Evolutionary conservation across 169 alveolate genomes (phyloP), one percentile per base, ranked within the genome.

Genomic region (Plasmodium berghei): DNA sequence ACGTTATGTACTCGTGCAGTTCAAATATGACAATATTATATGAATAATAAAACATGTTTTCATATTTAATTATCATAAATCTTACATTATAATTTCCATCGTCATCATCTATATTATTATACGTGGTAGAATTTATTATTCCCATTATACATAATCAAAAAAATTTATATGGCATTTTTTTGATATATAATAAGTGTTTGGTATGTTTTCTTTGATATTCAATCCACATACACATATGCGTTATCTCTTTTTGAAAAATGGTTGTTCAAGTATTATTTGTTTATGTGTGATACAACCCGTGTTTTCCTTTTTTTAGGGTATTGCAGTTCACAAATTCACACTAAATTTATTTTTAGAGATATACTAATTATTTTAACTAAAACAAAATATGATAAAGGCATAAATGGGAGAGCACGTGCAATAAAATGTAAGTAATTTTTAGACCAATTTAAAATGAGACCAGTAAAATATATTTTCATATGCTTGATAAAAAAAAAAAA

Each of bases 131-230:
- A 61, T 73, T 73, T 14, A 74, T 74, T 74, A 74, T 74, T 52
- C 88, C 88, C 88, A 74, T 74, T 74, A 74, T 74, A 74, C 88
- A 74, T 58, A 74, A 74, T 59, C 42, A 34, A 45, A 34, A 12
- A 16, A 42, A 22, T 20, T 48, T 18, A 59, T 54, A 61, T 42
- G 40, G 63, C 88, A 74, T 74, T 74, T 59, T 59, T 52, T 52
- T 48, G 16, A 5, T 24, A 48, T 48, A 45, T 34, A 9, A 45
- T 26, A 34, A 55, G 4, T 24, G 34, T 40, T 24, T n/a, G 34
- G 56, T 52, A 26, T 73, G n/a, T 73, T 26, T 59, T 18, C 34
- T 20, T n/a, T 12, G 16, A 66, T 61, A 5, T 5, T 3, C 71
- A 20, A 6, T 52, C 59, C 59, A 3, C 22, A 16, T 8, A 12